Evolutionary conservation across 83 land plant species (phyloP), one percentile per base, ranked within the genome.

Genomic region (Picea abies): DNA sequence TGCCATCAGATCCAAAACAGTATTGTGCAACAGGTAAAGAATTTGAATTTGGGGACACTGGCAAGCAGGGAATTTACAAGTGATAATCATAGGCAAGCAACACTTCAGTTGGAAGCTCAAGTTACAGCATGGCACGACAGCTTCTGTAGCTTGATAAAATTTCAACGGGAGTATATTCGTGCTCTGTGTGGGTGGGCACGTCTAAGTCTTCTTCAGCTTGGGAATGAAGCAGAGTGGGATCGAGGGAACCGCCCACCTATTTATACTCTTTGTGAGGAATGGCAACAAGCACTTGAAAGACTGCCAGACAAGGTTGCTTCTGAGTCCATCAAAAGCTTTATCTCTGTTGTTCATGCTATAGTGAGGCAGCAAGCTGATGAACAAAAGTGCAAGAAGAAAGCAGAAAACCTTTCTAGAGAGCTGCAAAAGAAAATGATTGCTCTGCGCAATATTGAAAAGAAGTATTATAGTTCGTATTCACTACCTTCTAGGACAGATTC

Each of bases 251-350:
- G 79, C 39, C 84, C 60, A 58, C 80, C 84, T 4, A 79, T 82
- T 32, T 82, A 75, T 62, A 14, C 47, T 14, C 81, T 83, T 15
- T 91, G 85, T 80, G 90, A 88, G 19, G 92, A 90, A 80, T 97
- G 98, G 99, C 93, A 91, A 79, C 90, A 87, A 60, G 91, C 92
- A 3, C 87, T 93, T 11, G 96, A 91, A 4, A 90, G 92, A 68
- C 79, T 97, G 4, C 98, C 99, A 0, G 97, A 93, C 73, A 90
- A 92, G 20, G 98, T 97, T 63, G 94, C 96, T 10, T 90, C 93
- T 60, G 96, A 93, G 64, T 94, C 99, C 70, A 90, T 96, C 60
- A 93, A 94, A 52, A 88, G 95, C 76, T 96, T 96, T 69, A 86
- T 91, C 1, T 89, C 88, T 49, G 92, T 97, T 20, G 86, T 97